A percentile compares a stretch with the other conserved stretches of the same genome.
Conservation (phyloP, 495 filamentous ascomycete genomes). For the Penicilliopsis zonata region DNA sequence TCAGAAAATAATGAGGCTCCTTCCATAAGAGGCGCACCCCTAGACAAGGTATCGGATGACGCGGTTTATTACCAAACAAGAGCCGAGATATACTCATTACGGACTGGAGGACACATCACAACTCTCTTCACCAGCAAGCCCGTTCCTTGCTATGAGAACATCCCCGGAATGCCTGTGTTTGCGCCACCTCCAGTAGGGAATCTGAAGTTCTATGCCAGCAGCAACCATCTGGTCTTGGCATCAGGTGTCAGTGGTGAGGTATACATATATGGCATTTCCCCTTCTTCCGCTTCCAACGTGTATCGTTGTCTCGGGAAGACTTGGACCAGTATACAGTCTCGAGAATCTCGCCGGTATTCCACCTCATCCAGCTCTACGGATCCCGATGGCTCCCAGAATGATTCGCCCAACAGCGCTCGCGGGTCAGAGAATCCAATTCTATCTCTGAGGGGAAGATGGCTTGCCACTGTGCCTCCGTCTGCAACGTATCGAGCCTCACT, state of each 20-base stretch:
- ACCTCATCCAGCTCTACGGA: conserved; percentile 45
- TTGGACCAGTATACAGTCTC: conserved; percentile 68
- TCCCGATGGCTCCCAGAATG: conserved; percentile 37
- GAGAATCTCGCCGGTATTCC: conserved; percentile 34
- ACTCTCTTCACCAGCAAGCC: conserved; percentile 52
- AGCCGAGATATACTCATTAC: conserved; percentile 74
- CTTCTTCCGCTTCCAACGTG: conserved; percentile 36
- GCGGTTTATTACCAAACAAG: conserved; percentile 63
- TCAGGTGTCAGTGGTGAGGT: conserved; percentile 79
- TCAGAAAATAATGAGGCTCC: conserved; percentile 28
- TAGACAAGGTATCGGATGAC: conserved; percentile 21
- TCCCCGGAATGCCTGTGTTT: conserved; percentile 27
- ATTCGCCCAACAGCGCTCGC: conserved; percentile 29
- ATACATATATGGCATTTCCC: conserved; percentile 50
- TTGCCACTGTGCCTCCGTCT: conserved; percentile 69
- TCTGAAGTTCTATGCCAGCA: conserved; percentile 55
- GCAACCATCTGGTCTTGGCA: conserved; percentile 54
- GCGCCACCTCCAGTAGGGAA: conserved; percentile 56
- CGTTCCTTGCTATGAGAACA: conserved; percentile 28
- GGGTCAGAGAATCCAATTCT: conserved; percentile 51
- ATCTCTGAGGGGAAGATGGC: conserved; percentile 66
- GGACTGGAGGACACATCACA: conserved; percentile 50
- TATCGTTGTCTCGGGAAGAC: conserved; percentile 74
- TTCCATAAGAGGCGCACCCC: conserved; percentile 11
- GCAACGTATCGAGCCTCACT: conserved; percentile 58